Evolutionary conservation across 768 basidiomycete species (phyloP), one percentile per base, ranked within the genome.

Genomic region (Candolleomyces aberdarensis): DNA sequence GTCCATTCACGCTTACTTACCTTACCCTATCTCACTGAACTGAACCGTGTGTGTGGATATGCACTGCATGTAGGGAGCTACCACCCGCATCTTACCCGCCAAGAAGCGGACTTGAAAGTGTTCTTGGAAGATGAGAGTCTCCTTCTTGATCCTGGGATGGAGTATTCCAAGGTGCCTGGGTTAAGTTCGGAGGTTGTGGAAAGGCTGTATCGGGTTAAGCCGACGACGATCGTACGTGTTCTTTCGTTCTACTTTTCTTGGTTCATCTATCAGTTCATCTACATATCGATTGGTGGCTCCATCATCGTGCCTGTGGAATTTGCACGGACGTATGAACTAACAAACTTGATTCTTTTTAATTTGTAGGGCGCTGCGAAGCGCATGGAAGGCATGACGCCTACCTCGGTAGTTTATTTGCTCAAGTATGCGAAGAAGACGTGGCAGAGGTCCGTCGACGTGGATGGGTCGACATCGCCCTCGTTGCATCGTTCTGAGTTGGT

Each of bases 381-480:
- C 29, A 94, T 96, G 85, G 94, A 96, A 69, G 94, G 94, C 8
- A 92, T 96, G 84, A 96, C 94, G 3, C 94, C 94, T 2, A 81
- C 87, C 0, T 84, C 85, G 0, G 75, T 90, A n/a, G 78, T 93
- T 13, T 78, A 79, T 44, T 70, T 96, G 26, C 75, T 95, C 63
- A 83, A 81, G 65, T 81, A 91, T 69, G 86, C 90, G 6, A 82
- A 80, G 62, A 69, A 77, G 59, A 79, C 75, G 17, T 75, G 73
- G 71, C 22, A 22, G 20, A 22, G 10, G 48, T 49, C 48, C 26
- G 26, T 26, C 26, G 26, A 26, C 26, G 26, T 26, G 26, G 26
- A 32, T 14, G 43, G 52, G n/a, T 43, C 14, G n/a, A 40, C 19
- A 40, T 11, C 54, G 32, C n/a, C 13, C 5, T 20, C 26, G 26